A percentile compares a stretch with the other conserved stretches of the same genome.
These are phyloP conservation scores for Lobosporangium transversale DNA, from an alignment of 192 early-diverging fungal genomes.

Conservation along the genomic window DNA sequence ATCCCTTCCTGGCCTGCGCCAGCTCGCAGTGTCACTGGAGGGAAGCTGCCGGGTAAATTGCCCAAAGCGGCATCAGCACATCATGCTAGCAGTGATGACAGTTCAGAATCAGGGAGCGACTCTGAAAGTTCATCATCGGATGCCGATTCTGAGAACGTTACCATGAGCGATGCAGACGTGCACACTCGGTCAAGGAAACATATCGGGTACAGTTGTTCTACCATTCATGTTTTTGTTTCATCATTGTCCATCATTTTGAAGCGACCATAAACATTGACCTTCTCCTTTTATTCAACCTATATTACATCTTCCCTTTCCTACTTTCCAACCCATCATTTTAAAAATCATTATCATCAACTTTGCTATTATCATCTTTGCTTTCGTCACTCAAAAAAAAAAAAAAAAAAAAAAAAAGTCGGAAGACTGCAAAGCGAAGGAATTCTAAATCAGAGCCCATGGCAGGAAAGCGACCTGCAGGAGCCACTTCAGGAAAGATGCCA, in stretches of 20 bases:
- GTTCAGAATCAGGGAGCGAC: constrained; percentile 36
- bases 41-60: constrained; percentile 48
- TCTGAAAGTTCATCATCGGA: constrained; percentile 36
- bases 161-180: constrained; percentile 17
- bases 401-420: no score
- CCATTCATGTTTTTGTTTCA: neutral
- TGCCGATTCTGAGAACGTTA: constrained; percentile 8
- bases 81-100: constrained; percentile 27
- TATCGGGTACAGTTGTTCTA: constrained; percentile 22
- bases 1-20: constrained; percentile 25
- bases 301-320: no score
- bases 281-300: no score
- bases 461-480: constrained; percentile 23
- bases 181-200: constrained; percentile 20
- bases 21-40: constrained; percentile 24
- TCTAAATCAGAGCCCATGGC: constrained; percentile 15
- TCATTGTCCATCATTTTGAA: neutral
- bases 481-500: constrained; percentile 17
- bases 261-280: no score
- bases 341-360: no score
- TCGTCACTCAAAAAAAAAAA: no score
- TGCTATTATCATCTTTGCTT: neutral
- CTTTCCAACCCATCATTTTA: no score
- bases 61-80: constrained; percentile 17
- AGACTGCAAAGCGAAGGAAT: constrained; percentile 23